Percentiles rank a stretch among this genome's conserved stretches.
These are phyloP conservation scores for Ascoidea tarda DNA, from an alignment of 805 yeast genomes.

Conservation along the genomic window DNA sequence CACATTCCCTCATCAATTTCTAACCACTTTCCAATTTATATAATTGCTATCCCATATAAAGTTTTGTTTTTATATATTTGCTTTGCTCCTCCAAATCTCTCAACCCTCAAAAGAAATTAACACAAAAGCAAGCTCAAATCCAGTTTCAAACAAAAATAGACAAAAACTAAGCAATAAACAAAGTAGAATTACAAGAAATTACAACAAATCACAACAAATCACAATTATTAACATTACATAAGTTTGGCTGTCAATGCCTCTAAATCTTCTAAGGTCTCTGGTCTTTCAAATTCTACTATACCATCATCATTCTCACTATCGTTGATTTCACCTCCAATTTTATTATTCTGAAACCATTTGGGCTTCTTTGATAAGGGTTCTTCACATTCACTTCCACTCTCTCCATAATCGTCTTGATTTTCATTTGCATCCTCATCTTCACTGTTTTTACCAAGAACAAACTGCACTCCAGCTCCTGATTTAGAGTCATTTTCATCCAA, in stretches of 20 bases:
- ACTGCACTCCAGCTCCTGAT: slow-evolving; percentile 11
- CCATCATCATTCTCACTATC: slow-evolving; percentile 18
- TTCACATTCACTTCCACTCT: slow-evolving; percentile 1
- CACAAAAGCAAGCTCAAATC: too few species aligned
- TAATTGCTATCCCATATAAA: too few species aligned
- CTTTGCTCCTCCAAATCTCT: too few species aligned
- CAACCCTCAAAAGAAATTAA: too few species aligned
- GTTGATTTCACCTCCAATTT: slow-evolving; percentile 16
- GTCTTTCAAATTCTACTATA: slow-evolving; percentile 69
- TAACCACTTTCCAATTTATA: too few species aligned
- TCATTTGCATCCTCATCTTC: slow-evolving; percentile 9
- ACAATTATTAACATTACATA: slow-evolving; percentile 11
- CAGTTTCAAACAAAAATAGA: too few species aligned
- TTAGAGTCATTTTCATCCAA: slow-evolving; percentile 22
- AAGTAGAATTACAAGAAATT: too few species aligned
- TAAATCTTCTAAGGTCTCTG: slow-evolving; percentile 84
- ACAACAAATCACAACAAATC: too few species aligned
- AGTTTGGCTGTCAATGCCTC: slow-evolving; percentile 66
- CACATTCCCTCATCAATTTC: too few species aligned
- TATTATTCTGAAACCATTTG: slow-evolving; percentile 20
- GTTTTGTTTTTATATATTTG: too few species aligned
- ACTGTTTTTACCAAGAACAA: slow-evolving; percentile 14
- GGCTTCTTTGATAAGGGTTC: slow-evolving; percentile 6
- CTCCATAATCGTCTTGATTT: slow-evolving; percentile 6
- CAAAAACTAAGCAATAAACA: too few species aligned